Conservation (phyloP, 140 eudicot species). For the Senecio squalidus region DNA sequence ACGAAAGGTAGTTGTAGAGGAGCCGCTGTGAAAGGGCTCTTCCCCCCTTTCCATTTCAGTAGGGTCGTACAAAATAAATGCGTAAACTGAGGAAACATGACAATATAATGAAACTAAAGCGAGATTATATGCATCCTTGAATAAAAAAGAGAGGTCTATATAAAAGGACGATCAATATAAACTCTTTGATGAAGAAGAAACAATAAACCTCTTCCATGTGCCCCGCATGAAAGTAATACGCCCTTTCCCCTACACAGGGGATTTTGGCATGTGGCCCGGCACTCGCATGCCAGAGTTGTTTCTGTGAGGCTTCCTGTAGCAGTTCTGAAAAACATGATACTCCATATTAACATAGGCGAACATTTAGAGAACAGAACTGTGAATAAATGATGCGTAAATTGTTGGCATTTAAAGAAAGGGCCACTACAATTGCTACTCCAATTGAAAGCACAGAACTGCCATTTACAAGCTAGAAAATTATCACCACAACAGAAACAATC, state of each 20-base stretch:
- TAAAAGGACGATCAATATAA: too few species aligned
- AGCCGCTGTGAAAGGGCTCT: too few species aligned
- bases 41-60: too few species aligned
- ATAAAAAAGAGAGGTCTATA: too few species aligned
- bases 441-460: background rate
- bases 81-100: too few species aligned
- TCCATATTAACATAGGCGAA: background rate
- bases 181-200: too few species aligned
- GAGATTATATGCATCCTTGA: too few species aligned
- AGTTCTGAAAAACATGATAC: constrained; percentile 10
- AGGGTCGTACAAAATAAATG: too few species aligned
- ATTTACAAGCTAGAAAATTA: too few species aligned
- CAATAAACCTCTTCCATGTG: constrained; percentile 81
- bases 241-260: constrained; percentile 75
- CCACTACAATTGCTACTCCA: background rate
- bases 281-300: constrained; percentile 75
- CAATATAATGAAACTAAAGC: too few species aligned
- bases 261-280: constrained; percentile 65
- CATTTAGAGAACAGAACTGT: background rate
- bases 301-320: constrained; percentile 36
- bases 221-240: constrained; percentile 80
- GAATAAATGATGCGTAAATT: background rate
- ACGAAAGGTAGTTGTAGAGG: too few species aligned
- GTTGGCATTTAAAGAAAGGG: background rate
- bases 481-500: too few species aligned